These are phyloP conservation scores for Calonectria montana DNA, from an alignment of 2,329 filamentous ascomycete genomes.

Conservation along the genomic window DNA sequence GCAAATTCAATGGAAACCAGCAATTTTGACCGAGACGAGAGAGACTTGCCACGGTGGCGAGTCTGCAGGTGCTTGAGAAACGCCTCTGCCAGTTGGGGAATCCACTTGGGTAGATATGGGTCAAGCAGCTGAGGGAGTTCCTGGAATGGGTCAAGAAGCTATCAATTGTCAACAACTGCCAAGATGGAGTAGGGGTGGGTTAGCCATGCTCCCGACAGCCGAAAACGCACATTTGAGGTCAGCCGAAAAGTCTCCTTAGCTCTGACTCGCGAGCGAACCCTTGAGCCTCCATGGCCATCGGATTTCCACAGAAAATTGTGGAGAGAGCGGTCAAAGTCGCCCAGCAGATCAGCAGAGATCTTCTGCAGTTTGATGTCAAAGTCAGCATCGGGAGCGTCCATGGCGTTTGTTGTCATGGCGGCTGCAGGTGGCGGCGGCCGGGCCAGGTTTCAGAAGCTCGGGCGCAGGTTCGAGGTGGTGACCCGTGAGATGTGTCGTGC, in stretches of 20 bases:
- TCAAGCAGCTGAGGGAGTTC: constrained; percentile 95
- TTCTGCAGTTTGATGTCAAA: constrained; percentile 72
- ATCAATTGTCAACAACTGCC: not conserved
- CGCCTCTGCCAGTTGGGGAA: constrained; percentile 79
- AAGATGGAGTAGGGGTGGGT: not conserved
- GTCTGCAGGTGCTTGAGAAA: constrained; percentile 75
- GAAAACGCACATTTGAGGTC: constrained; percentile 56
- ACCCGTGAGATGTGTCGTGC: not conserved
- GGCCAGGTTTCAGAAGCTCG: constrained; percentile 5
- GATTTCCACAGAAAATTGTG: constrained; percentile 63
- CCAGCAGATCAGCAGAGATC: constrained; percentile 68
- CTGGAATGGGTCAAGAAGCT: constrained; percentile 87
- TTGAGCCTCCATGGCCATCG: constrained; percentile 55
- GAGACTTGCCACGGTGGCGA: constrained; percentile 53
- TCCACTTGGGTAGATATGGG: constrained; percentile 79
- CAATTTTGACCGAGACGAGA: constrained; percentile 50
- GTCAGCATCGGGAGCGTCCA: constrained; percentile 72
- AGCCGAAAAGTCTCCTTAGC: constrained; percentile 61
- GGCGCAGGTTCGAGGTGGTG: not conserved
- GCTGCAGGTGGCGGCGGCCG: constrained; percentile 1
- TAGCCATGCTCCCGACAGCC: not conserved
- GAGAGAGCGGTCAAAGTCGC: constrained; percentile 67
- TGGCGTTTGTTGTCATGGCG: constrained; percentile 42
- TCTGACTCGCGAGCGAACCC: constrained; percentile 62
- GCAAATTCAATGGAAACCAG: constrained; percentile 73